Evolutionary conservation across 352 stramenopile genomes (phyloP).

Genomic region (Phytophthora litchii): DNA sequence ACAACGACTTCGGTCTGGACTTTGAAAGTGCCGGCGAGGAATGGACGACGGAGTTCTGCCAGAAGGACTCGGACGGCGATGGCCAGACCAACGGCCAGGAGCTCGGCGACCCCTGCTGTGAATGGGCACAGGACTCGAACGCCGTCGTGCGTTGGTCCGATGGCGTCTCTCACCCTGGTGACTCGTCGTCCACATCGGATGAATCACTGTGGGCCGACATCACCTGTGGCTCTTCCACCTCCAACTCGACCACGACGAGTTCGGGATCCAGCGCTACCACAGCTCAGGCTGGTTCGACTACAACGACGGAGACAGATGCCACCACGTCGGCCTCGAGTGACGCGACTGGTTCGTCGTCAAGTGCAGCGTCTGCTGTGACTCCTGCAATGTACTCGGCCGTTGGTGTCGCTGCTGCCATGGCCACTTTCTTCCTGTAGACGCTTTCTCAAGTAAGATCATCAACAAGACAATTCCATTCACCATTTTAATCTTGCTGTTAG

Average conservation of each 20-base stretch:
- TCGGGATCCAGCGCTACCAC: constrained; percentile 25
- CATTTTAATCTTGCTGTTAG: neutral
- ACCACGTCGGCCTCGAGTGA: constrained; percentile 8
- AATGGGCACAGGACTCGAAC: constrained; percentile 48
- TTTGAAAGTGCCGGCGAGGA: constrained; percentile 7
- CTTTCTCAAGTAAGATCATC: constrained; percentile 5
- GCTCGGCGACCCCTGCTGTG: constrained; percentile 84
- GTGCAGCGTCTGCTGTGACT: constrained; percentile 27
- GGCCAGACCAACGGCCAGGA: constrained; percentile 86
- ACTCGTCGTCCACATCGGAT: constrained; percentile 34
- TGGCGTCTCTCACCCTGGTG: constrained; percentile 42
- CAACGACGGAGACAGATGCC: constrained; percentile 7
- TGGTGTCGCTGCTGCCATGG: constrained; percentile 14
- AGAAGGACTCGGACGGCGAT: constrained; percentile 79
- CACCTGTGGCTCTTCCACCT: constrained; percentile 26
- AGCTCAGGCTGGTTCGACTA: constrained; percentile 13
- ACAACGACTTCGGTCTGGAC: constrained; percentile 35
- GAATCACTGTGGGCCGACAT: constrained; percentile 38
- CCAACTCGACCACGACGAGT: constrained; percentile 21
- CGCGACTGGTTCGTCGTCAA: constrained; percentile 19
- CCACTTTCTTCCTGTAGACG: constrained; percentile 30
- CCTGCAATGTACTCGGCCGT: constrained; percentile 27
- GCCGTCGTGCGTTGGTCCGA: constrained; percentile 24
- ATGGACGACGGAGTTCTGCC: constrained; percentile 55
- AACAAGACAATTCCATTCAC: constrained; percentile 13